Percentiles rank a stretch among this genome's conserved stretches.
phyloP scores from a whole-genome alignment of 2,329 filamentous ascomycete genomes.

The Neofusicoccum sp. region DNA sequence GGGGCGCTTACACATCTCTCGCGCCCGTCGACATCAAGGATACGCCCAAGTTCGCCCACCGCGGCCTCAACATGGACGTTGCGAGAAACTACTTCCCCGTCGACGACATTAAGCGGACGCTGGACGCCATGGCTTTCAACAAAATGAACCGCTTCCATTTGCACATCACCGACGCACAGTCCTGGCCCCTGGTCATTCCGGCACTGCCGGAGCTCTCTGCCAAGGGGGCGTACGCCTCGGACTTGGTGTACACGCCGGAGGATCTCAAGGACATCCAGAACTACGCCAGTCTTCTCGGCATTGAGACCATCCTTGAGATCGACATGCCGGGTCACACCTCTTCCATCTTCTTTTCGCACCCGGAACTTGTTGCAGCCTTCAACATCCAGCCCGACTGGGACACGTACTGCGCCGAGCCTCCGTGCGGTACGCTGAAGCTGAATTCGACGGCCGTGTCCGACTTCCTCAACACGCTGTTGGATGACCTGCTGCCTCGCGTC shows the following conservation, averaged over 20 bases:
- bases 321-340: constrained; percentile 80
- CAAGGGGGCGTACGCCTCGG: constrained; percentile 70
- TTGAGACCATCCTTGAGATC: constrained; percentile 72
- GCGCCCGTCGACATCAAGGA: constrained; percentile 74
- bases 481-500: constrained; percentile 73
- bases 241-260: constrained; percentile 64
- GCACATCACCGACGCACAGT: constrained; percentile 79
- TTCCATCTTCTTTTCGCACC: constrained; percentile 63
- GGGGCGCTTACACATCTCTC: constrained; percentile 61
- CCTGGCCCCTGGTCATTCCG: constrained; percentile 81
- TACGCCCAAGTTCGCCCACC: constrained; percentile 69
- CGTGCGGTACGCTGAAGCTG: constrained; percentile 67
- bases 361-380: constrained; percentile 68
- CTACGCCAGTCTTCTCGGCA: constrained; percentile 66
- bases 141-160: constrained; percentile 82
- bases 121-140: constrained; percentile 74
- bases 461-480: constrained; percentile 70
- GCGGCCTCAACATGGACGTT: constrained; percentile 77
- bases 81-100: constrained; percentile 70
- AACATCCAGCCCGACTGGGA: constrained; percentile 54
- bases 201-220: constrained; percentile 67
- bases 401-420: constrained; percentile 54
- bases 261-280: constrained; percentile 67
- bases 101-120: constrained; percentile 67
- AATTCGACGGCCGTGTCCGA: constrained; percentile 68